Percentiles rank a stretch among this genome's conserved stretches.
Evolutionary conservation across 345 rosid species (phyloP).

Genomic region (Aurinia saxatilis): DNA sequence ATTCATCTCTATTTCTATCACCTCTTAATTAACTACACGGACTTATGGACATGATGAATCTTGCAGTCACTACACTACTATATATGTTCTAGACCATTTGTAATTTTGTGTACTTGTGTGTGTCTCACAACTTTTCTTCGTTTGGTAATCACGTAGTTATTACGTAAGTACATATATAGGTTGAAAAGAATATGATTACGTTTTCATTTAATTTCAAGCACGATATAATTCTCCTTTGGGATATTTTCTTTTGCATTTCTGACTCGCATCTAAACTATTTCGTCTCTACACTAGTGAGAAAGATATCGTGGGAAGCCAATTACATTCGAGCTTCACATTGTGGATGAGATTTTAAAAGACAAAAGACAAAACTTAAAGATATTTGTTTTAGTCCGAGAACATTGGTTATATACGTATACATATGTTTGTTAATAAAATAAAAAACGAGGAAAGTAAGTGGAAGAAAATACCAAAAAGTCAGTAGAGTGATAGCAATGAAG

Average conservation of each 20-base stretch:
- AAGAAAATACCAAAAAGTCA: conserved; percentile 8
- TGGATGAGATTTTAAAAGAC: background rate
- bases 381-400: background rate
- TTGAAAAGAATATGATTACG: too few species aligned
- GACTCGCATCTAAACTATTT: background rate
- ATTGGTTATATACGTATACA: conserved; percentile 1
- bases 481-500: conserved; percentile 6
- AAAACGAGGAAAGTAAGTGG: conserved; percentile 12
- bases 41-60: too few species aligned
- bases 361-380: background rate
- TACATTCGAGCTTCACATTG: background rate
- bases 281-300: background rate
- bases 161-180: too few species aligned
- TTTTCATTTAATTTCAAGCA: too few species aligned
- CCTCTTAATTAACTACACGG: too few species aligned
- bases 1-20: too few species aligned
- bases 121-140: too few species aligned
- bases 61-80: too few species aligned
- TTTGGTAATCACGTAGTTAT: too few species aligned
- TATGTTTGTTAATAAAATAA: background rate
- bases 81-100: too few species aligned
- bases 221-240: too few species aligned
- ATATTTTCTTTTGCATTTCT: background rate
- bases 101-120: too few species aligned
- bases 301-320: conserved; percentile 3